These are phyloP conservation scores for Saccharomyces hybrid DNA, from an alignment of 1,139 yeast species.

Conservation along the genomic window DNA sequence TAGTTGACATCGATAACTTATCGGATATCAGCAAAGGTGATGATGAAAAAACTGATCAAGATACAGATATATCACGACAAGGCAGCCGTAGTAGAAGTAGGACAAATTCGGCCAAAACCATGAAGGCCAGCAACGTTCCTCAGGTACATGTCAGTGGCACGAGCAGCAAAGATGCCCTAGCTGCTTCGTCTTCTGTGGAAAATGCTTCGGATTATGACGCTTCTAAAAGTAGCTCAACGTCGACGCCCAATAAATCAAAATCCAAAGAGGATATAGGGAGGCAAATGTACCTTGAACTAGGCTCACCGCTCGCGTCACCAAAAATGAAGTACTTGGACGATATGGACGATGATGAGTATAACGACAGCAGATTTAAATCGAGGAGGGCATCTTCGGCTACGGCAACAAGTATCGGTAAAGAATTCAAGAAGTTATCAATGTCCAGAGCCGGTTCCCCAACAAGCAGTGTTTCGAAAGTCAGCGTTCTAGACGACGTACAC, in stretches of 20 bases:
- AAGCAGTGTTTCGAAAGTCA: constrained; percentile 19
- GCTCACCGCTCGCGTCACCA: constrained; percentile 30
- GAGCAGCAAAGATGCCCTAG: not conserved
- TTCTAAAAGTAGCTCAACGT: constrained; percentile 1
- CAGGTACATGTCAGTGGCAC: not conserved
- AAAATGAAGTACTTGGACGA: constrained; percentile 6
- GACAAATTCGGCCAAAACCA: not conserved
- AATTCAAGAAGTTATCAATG: constrained; percentile 11
- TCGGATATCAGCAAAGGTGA: constrained; percentile 30
- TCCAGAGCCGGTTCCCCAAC: constrained; percentile 13
- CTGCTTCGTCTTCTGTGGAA: not conserved
- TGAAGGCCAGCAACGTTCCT: not conserved
- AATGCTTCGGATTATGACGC: constrained; percentile 4
- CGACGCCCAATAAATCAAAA: constrained; percentile 3
- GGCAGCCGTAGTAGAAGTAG: not conserved
- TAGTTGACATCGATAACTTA: constrained; percentile 44
- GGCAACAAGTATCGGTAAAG: constrained; percentile 6
- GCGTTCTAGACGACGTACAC: constrained; percentile 20
- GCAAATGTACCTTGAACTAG: constrained; percentile 27
- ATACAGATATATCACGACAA: not conserved
- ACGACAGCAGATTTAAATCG: not conserved
- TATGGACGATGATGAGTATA: not conserved
- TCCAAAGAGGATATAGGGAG: constrained; percentile 22
- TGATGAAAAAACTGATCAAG: constrained; percentile 6
- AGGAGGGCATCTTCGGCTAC: constrained; percentile 4